Base-by-base conservation (phyloP, 495 filamentous ascomycete genomes). In the Podospora bellae-mahoneyi region DNA sequence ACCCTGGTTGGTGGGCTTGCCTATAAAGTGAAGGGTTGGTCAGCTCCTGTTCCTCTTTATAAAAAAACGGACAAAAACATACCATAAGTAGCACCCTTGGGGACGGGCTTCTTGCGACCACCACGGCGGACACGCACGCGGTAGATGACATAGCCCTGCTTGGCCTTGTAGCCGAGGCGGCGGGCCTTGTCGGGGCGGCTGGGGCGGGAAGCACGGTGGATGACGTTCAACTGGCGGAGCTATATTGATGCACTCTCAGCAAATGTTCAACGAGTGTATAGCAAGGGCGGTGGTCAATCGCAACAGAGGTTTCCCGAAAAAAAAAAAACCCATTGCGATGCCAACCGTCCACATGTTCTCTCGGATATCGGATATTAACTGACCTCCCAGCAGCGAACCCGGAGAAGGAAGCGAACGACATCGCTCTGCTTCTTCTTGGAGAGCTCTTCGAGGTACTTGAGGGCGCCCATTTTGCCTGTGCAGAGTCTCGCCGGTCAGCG, bases 381-480 rank as follows among this genome's bases (percentile, higher is more conserved):
- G 89, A 98, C 95, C 92, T 99, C 95, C 95, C 95, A 99, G 92
- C 96, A 98, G 85, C 95, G 93, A 79, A 99, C 96, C 81, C 95
- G 94, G 80, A 96, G 92, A 84, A 99, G 89, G 89, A 99, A 99
- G 86, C 93, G 94, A 84, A 97, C 90, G 73, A 98, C 91, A 84
- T 99, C 95, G 78, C 92, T 96, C 88, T 99, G 95, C 92, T 99
- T 99, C 91, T 97, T 97, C 92, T 98, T 98, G 80, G 96, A 92
- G 81, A 99, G 90, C 88, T 99, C 95, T 87, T 98, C 95, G 84
- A 98, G 91, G 86, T 97, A 97, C 85, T 97, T 97, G 82, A 95
- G 90, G 84, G 92, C 92, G 86, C 92, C 92, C 92, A 95, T 94
- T 84, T 81, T 84, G 78, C 75, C 81, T 83, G 68, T 78, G 54